These are phyloP conservation scores for Immersiporthe knoxdaviesiana DNA, from an alignment of 2,329 filamentous ascomycete genomes.

Conservation along the genomic window DNA sequence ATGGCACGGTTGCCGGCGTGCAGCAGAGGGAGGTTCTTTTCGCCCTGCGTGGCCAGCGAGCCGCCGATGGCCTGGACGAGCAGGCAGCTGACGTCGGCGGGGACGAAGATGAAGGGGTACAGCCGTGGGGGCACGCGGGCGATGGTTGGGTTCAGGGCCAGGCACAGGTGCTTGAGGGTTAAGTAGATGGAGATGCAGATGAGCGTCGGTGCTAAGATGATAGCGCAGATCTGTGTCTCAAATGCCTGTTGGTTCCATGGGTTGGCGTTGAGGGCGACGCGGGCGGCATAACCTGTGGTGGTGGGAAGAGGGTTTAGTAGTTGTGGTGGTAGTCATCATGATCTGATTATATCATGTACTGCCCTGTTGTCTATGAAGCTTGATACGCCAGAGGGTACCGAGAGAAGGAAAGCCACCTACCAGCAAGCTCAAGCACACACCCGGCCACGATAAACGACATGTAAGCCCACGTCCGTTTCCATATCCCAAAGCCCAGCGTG, in stretches of 20 bases:
- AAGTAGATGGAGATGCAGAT: slow-evolving; percentile 67
- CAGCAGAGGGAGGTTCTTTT: slow-evolving; percentile 44
- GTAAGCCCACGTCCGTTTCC: slow-evolving; percentile 60
- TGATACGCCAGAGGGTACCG: neutral
- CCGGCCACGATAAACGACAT: slow-evolving; percentile 53
- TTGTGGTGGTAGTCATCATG: neutral
- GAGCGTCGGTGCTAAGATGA: slow-evolving; percentile 63
- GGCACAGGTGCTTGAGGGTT: slow-evolving; percentile 62
- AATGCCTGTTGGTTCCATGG: slow-evolving; percentile 60
- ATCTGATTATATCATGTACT: neutral
- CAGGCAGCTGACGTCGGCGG: slow-evolving; percentile 61
- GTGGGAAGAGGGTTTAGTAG: neutral
- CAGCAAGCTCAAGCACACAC: slow-evolving; percentile 54
- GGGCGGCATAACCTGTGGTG: slow-evolving; percentile 54
- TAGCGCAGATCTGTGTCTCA: slow-evolving; percentile 61
- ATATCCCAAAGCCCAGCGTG: slow-evolving; percentile 48
- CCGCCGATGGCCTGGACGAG: slow-evolving; percentile 63
- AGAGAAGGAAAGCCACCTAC: slow-evolving; percentile 38
- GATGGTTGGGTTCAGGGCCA: slow-evolving; percentile 51
- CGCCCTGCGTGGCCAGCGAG: slow-evolving; percentile 53
- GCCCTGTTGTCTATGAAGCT: neutral
- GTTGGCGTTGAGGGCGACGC: slow-evolving; percentile 54
- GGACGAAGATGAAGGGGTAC: slow-evolving; percentile 62
- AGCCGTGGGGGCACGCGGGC: slow-evolving; percentile 56
- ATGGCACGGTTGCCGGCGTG: slow-evolving; percentile 54